These are phyloP conservation scores for Globisporangium takayamanum DNA, from an alignment of 352 stramenopile species.

Conservation along the genomic window DNA sequence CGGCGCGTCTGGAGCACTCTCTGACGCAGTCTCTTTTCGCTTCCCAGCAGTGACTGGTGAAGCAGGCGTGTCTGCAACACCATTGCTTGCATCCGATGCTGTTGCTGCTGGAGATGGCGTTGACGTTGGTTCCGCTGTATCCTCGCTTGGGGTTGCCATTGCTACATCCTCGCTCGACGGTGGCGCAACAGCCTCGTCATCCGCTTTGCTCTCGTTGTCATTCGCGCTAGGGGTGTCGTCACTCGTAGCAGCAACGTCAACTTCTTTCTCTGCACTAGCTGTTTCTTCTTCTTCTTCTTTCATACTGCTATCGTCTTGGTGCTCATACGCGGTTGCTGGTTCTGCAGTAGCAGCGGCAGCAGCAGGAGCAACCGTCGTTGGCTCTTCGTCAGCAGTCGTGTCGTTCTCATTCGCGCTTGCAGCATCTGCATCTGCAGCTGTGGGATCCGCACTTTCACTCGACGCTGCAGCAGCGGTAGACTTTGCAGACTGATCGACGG, in stretches of 20 bases:
- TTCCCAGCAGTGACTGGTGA: slow-evolving; percentile 1
- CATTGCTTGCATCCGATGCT: background rate
- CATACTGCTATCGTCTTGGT: background rate
- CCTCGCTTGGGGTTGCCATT: background rate
- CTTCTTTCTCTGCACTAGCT: background rate
- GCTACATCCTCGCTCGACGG: no score
- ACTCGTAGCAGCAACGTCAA: background rate
- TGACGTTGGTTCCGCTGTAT: background rate
- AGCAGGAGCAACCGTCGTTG: background rate
- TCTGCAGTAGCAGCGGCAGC: background rate
- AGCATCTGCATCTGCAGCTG: background rate
- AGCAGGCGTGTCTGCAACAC: no score
- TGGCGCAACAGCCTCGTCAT: no score
- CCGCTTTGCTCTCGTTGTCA: no score
- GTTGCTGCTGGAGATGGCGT: no score
- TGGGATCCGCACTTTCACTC: background rate
- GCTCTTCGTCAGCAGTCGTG: background rate
- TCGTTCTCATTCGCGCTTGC: background rate
- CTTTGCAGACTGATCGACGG: no score
- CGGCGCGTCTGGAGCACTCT: background rate
- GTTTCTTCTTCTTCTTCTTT: background rate
- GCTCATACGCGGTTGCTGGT: no score
- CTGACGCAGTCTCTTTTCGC: slow-evolving; percentile 4
- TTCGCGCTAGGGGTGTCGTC: no score
- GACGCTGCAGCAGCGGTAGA: background rate